Base-by-base conservation (phyloP, 2,329 filamentous ascomycete species). In the Xylaria polymorpha region DNA sequence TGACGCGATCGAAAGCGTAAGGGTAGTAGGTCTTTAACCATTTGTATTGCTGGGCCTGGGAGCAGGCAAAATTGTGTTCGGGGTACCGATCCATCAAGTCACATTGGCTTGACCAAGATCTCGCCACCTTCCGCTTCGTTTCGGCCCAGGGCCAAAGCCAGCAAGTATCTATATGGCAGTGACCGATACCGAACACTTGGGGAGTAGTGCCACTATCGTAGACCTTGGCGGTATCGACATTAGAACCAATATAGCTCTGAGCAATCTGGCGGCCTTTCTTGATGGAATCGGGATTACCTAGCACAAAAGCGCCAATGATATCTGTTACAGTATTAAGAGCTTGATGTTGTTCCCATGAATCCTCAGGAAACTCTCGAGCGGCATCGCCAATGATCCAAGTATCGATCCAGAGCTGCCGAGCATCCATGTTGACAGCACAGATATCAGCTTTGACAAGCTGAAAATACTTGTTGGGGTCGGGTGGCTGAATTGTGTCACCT, bases 71-170 rank as follows among this genome's bases (percentile, higher is more conserved):
- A 56, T 93, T 90, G 76, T 97, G 91, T 82, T 99, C 96, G 0
- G 94, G 94, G 73, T 98, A 99, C 41, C 93, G 89, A 70, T 99
- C 96, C 87, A 99, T 94, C 75, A 99, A 84, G 77, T 97, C 92
- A 80, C 94, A 97, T 80, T 99, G 96, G 79, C 94, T 98, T 1
- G 94, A 95, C 96, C 96, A 99, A 10, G 94, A 98, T 55, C 96
- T 90, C 22, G 92, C 94, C 37, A 98, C 92, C 84, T 99, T 99
- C 77, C 96, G 92, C 83, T 97, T 98, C 0, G 96, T 98, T 84
- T 99, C 96, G 10, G 92, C 96, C 88, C 94, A 99, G 0, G 96
- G 96, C 96, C 96, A 99, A 43, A 99, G 86, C 96, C 96, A 99
- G 81, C 95, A 98, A 35, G 92, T 97, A 81, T 98, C 96, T 74